A percentile compares a stretch with the other conserved stretches of the same genome.
Evolutionary conservation across 495 filamentous ascomycete species (phyloP).

Genomic region (Aspergillus heteromorphus): DNA sequence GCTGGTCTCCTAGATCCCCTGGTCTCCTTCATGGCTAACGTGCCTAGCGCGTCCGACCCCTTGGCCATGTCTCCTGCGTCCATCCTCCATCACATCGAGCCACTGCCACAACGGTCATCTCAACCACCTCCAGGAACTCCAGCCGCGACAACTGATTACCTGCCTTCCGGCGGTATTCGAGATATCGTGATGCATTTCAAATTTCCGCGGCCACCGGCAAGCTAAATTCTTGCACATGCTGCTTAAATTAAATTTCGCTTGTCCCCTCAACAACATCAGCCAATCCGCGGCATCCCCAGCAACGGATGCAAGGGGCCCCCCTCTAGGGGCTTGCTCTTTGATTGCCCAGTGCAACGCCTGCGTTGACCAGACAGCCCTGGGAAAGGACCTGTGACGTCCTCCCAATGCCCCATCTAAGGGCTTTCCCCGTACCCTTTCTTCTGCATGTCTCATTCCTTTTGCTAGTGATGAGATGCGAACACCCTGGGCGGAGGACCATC

Average conservation of each 20-base stretch:
- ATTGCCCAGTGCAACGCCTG: slow-evolving; percentile 23
- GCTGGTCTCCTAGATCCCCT: slow-evolving; percentile 7
- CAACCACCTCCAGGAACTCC: slow-evolving; percentile 10
- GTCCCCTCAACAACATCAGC: slow-evolving; percentile 15
- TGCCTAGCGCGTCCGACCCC: neutral
- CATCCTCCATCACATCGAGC: neutral
- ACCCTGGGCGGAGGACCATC: slow-evolving; percentile 15
- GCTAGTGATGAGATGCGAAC: slow-evolving; percentile 19
- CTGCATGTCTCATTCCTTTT: slow-evolving; percentile 20
- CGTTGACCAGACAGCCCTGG: slow-evolving; percentile 5
- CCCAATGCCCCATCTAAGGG: slow-evolving; percentile 9
- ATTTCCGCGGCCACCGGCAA: slow-evolving; percentile 10
- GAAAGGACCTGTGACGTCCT: slow-evolving; percentile 12
- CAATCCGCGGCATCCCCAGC: slow-evolving; percentile 13
- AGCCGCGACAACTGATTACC: neutral
- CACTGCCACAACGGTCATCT: neutral
- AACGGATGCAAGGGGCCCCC: slow-evolving; percentile 23
- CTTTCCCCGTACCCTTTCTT: slow-evolving; percentile 10
- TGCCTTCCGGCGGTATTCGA: slow-evolving; percentile 12
- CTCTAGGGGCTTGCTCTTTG: slow-evolving; percentile 14
- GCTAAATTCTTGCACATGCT: slow-evolving; percentile 17
- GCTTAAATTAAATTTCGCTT: slow-evolving; percentile 12
- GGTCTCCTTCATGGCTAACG: slow-evolving; percentile 12
- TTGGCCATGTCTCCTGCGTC: neutral
- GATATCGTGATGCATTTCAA: slow-evolving; percentile 12